Base-by-base conservation (phyloP, 345 rosid genomes). In the Syzygium jambos region DNA sequence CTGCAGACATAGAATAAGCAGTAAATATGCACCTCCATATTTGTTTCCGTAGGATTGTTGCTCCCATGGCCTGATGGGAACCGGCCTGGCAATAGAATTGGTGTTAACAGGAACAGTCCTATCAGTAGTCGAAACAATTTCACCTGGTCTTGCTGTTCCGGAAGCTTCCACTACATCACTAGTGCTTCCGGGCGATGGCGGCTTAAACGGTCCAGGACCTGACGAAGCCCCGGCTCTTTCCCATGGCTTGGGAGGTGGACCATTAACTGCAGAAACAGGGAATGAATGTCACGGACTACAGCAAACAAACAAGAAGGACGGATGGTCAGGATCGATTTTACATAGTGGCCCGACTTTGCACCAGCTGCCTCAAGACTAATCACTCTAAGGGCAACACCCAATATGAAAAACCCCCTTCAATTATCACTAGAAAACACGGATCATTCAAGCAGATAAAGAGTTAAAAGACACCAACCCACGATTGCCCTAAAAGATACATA, bases 81-180 rank as follows among this genome's bases (percentile, higher is more conserved):
- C 91, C 49, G 99, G 95, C 88, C 98, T 91, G 88, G 90, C 88
- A 23, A 93, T 86, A 85, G 95, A 19, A 86, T 93, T 95, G 87
- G 89, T 86, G 68, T 93, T 96, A 13, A 88, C 91, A 86, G 92
- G 88, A 3, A 94, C 85, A 90, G 90, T 92, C 84, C 90, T 90
- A 88, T 91, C 91, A 22, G 80, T 85, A 59, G 94, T 56, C 0
- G 98, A 85, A 90, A 96, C 95, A 53, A 95, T 91, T 87, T 96
- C 98, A 63, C 99, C 99, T 0, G 98, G 99, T 85, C 85, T 93
- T 8, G 97, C 98, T 51, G 99, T 96, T 86, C 99, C 99, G 7
- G 99, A 95, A 88, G 98, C 96, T 91, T 98, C 99, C 43, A 98
- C 99, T 11, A 96, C 96, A 90, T 92, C 96, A 86, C 96, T 96